Conservation (phyloP, 441 rosid genomes). For the Rhodomyrtus psidioides region DNA sequence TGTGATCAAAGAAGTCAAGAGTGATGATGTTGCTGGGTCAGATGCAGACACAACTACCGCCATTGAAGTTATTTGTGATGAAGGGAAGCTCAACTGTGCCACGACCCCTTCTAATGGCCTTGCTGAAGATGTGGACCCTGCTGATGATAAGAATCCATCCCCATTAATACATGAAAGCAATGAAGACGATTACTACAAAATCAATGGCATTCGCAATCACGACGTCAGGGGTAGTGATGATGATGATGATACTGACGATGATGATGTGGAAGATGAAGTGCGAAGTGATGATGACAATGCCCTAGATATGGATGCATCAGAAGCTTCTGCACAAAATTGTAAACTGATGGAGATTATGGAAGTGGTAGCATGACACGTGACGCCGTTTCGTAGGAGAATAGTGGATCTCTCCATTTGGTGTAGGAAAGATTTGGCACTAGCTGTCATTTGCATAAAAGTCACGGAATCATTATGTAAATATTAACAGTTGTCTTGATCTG, state of each 20-base stretch:
- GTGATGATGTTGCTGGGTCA: constrained; percentile 15
- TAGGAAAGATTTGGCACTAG: background rate
- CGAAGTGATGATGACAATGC: constrained; percentile 27
- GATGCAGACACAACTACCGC: constrained; percentile 13
- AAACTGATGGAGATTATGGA: constrained; percentile 29
- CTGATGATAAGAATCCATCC: constrained; percentile 14
- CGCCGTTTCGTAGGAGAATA: background rate
- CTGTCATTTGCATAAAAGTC: background rate
- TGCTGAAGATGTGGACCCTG: constrained; percentile 20
- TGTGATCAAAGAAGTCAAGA: constrained; percentile 28
- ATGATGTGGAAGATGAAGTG: constrained; percentile 9
- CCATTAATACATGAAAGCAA: constrained; percentile 19
- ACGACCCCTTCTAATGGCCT: constrained; percentile 14
- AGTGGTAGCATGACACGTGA: constrained; percentile 23
- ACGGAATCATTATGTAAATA: background rate
- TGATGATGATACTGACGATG: constrained; percentile 1
- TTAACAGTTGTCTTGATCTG: background rate
- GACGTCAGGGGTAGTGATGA: constrained; percentile 13
- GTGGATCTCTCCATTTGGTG: background rate
- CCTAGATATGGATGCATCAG: constrained; percentile 18
- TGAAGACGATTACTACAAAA: constrained; percentile 23
- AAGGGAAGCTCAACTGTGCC: constrained; percentile 30
- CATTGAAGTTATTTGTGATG: constrained; percentile 15
- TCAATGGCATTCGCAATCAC: background rate
- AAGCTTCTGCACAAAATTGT: constrained; percentile 27